Percentiles rank a stretch among this genome's conserved stretches.
These are phyloP conservation scores for Royoungia palumana DNA, from an alignment of 768 basidiomycete species.

Conservation along the genomic window DNA sequence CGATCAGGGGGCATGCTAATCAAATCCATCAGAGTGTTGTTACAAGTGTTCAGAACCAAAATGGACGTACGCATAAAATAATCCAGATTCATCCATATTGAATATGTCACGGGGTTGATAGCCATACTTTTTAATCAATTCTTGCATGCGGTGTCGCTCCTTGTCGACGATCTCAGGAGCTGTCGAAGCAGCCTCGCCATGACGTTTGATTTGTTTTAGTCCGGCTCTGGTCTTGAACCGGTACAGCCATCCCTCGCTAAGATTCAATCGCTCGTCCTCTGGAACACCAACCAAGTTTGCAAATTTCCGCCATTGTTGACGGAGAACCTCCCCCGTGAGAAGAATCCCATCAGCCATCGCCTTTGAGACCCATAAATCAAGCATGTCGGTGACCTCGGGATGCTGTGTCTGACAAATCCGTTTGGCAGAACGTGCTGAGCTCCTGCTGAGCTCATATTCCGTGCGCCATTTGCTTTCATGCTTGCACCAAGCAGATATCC, in stretches of 20 bases:
- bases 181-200: conserved; percentile 37
- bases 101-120: conserved; percentile 32
- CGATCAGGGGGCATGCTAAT: not conserved
- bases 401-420: conserved; percentile 25
- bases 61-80: conserved; percentile 32
- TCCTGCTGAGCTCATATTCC: too few species aligned
- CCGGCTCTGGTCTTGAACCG: not conserved
- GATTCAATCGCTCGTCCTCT: not conserved
- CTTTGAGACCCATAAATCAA: conserved; percentile 36
- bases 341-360: conserved; percentile 19
- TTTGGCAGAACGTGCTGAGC: not conserved
- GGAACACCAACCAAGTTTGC: not conserved
- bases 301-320: conserved; percentile 32
- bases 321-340: too few species aligned
- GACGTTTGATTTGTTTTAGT: not conserved
- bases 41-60: not conserved
- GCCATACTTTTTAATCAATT: conserved; percentile 24
- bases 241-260: not conserved
- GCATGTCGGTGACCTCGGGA: conserved; percentile 34
- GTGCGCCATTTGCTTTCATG: too few species aligned
- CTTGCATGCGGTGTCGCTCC: conserved; percentile 25
- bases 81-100: conserved; percentile 37
- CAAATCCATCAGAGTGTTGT: not conserved
- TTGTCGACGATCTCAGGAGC: conserved; percentile 19
- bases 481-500: too few species aligned